Evolutionary conservation across 2,329 filamentous ascomycete genomes (phyloP), one percentile per base, ranked within the genome.

Genomic region (Nemania sp.): DNA sequence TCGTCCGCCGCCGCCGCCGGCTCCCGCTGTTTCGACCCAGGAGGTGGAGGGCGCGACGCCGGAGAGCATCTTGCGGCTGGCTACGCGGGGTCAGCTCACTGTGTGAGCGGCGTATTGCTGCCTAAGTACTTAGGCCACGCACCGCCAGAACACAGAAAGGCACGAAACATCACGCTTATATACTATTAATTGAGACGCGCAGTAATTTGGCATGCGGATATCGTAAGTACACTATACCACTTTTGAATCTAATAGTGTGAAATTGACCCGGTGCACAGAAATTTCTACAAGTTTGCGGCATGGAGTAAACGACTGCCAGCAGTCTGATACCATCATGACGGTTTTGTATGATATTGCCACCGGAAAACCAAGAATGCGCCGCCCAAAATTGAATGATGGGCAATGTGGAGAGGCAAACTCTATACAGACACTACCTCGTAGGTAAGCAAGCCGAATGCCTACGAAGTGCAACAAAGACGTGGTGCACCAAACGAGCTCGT

Each of bases 1-100:
- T 60, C 67, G 67, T 37, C 65, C 72, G 39, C 68, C 67, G 48
- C 68, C 65, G 12, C 71, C 70, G 6, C 72, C 68, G 6, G 71
- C 71, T 39, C 68, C 71, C 2, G 68, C 57, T 11, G 61, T 72
- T 37, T 57, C 49, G 15, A 68, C 68, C 9, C 65, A 68, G 32
- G 68, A 72, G 34, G 59, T 67, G 4, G 69, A 72, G 11, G 71
- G 71, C 17, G 57, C 63, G 21, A 45, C 60, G 45, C 25, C 70
- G 11, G 71, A 72, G 51, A 69, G 58, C 9, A 58, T 73, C 20
- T 57, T 74, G 63, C 65, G 68, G 52, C 60, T 69, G 39, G 64
- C 66, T 35, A 54, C 7, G 42, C 46, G 59, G 15, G 58, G 62
- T 11, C 51, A 48, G 21, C 32, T 63, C 9, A 15, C n/a, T 9